Conservation (phyloP, 2,329 filamentous ascomycete genomes). For the Basipetospora chlamydospora region DNA sequence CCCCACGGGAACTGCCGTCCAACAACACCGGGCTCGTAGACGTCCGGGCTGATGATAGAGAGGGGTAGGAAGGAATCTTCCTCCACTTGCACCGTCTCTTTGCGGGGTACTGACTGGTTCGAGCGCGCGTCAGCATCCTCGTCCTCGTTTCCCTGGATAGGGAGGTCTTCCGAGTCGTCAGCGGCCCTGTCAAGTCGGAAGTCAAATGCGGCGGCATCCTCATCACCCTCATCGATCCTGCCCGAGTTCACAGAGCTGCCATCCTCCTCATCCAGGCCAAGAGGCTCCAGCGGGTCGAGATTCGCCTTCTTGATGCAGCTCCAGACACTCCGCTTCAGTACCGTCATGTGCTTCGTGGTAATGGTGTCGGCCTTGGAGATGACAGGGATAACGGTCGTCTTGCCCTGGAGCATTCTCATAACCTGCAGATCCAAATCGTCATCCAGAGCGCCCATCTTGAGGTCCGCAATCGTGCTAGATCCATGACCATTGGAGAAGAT, state of each 20-base stretch:
- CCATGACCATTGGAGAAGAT: conserved; percentile 32
- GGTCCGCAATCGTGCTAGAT: conserved; percentile 23
- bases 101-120: conserved; percentile 18
- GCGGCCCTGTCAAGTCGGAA: conserved; percentile 13
- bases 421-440: conserved; percentile 85
- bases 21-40: conserved; percentile 65
- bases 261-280: conserved; percentile 68
- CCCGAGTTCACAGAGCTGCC: conserved; percentile 35
- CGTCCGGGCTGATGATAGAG: conserved; percentile 86
- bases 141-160: conserved; percentile 19
- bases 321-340: conserved; percentile 83
- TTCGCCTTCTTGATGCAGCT: conserved; percentile 72
- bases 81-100: conserved; percentile 29
- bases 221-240: conserved; percentile 43
- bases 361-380: conserved; percentile 96
- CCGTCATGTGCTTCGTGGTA: conserved; percentile 85
- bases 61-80: conserved; percentile 64
- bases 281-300: conserved; percentile 74
- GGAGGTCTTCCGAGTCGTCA: conserved; percentile 22
- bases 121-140: conserved; percentile 13
- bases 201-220: conserved; percentile 19
- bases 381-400: conserved; percentile 89
- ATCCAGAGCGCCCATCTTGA: conserved; percentile 56
- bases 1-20: conserved; percentile 94
- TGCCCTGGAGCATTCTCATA: conserved; percentile 72